These are phyloP conservation scores for Oryza longistaminata DNA, from an alignment of 176 grass and related monocot genomes.

Conservation along the genomic window DNA sequence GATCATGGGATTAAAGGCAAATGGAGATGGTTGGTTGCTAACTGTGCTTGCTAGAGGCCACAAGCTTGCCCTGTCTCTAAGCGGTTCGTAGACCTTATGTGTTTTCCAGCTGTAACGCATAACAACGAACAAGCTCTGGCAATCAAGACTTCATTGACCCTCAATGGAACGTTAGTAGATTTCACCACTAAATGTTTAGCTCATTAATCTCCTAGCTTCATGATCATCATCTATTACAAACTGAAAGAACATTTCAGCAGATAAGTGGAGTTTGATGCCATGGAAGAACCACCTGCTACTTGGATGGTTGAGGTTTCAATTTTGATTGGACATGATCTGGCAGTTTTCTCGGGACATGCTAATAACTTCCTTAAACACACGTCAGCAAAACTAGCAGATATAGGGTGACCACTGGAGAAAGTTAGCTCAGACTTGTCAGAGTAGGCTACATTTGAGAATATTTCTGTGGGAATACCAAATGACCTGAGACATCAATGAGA, in stretches of 20 bases:
- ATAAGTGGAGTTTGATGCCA: conserved; percentile 83
- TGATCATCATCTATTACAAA: conserved; percentile 21
- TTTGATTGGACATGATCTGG: conserved; percentile 75
- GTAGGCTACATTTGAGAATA: conserved; percentile 74
- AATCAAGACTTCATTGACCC: conserved; percentile 79
- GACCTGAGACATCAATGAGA: conserved; percentile 57
- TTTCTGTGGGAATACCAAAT: conserved; percentile 81
- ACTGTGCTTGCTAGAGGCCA: conserved; percentile 80
- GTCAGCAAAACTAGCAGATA: conserved; percentile 62
- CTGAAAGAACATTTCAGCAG: conserved; percentile 47
- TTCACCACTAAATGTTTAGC: conserved; percentile 8
- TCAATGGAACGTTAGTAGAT: conserved; percentile 78
- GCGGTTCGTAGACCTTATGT: conserved; percentile 76
- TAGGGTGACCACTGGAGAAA: conserved; percentile 81
- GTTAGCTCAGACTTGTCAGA: conserved; percentile 64
- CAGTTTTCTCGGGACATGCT: conserved; percentile 64
- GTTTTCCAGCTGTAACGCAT: conserved; percentile 80
- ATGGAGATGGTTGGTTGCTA: conserved; percentile 81
- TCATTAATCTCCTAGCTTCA: not conserved
- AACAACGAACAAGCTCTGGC: conserved; percentile 76
- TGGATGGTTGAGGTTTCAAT: conserved; percentile 76
- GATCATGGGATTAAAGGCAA: conserved; percentile 69
- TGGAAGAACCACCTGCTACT: conserved; percentile 87
- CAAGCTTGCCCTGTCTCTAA: conserved; percentile 60
- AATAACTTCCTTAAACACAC: conserved; percentile 82